Evolutionary conservation across 106 monocot genomes (phyloP).

Genomic region (Narthecium ossifragum): DNA sequence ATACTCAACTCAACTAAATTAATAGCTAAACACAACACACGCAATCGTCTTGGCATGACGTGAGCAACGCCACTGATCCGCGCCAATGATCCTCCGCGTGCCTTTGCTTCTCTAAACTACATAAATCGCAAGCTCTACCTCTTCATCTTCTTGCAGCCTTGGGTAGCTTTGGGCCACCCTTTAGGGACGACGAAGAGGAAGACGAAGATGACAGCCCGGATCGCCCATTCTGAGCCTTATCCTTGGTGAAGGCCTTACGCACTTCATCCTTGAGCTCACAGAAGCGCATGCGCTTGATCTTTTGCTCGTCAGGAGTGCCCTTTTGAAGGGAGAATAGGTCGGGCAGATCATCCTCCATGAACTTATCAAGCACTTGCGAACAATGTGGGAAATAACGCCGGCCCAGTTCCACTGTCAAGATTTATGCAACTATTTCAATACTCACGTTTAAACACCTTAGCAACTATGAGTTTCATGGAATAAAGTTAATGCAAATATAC

Average conservation of each 20-base stretch:
- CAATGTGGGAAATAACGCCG: constrained; percentile 74
- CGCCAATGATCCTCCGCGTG: too few relatives aligned
- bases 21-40: too few relatives aligned
- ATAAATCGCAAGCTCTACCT: background rate
- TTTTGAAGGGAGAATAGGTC: constrained; percentile 53
- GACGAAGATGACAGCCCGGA: constrained; percentile 38
- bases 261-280: constrained; percentile 83
- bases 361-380: constrained; percentile 68
- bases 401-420: constrained; percentile 70
- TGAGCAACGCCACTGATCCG: too few relatives aligned
- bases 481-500: constrained; percentile 16
- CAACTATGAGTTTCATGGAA: background rate
- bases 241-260: constrained; percentile 76
- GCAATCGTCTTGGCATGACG: too few relatives aligned
- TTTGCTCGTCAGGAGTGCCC: constrained; percentile 65
- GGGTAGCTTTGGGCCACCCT: constrained; percentile 18
- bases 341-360: constrained; percentile 67
- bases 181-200: constrained; percentile 37
- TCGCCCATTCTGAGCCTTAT: constrained; percentile 33
- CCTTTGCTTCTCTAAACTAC: background rate
- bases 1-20: too few relatives aligned
- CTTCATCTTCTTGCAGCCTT: constrained; percentile 36
- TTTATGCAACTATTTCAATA: too few relatives aligned
- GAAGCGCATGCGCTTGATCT: constrained; percentile 61
- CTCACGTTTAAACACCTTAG: too few relatives aligned